Conservation (phyloP, 2,329 filamentous ascomycete species). For the Akanthomyces lecanii region DNA sequence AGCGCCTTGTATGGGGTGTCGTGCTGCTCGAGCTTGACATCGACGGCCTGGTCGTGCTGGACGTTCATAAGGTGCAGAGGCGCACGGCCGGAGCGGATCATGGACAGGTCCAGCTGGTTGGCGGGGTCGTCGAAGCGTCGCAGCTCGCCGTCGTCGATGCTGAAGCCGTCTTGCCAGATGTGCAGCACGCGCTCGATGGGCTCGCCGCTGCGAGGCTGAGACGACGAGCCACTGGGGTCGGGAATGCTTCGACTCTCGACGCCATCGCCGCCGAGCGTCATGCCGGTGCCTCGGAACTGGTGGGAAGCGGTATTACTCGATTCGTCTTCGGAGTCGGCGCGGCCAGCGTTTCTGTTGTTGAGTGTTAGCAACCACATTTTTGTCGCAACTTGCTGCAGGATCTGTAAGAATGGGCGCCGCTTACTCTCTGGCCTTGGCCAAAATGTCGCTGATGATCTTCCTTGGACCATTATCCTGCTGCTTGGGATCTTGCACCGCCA, state of each 20-base stretch:
- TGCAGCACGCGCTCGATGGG: slow-evolving; percentile 67
- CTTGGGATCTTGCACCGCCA: slow-evolving; percentile 62
- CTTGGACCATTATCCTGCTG: slow-evolving; percentile 45
- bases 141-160: slow-evolving; percentile 75
- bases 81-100: slow-evolving; percentile 73
- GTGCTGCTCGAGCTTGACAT: slow-evolving; percentile 74
- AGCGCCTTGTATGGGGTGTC: slow-evolving; percentile 65
- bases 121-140: slow-evolving; percentile 74
- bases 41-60: slow-evolving; percentile 67
- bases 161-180: slow-evolving; percentile 81
- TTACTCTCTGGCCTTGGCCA: slow-evolving; percentile 61
- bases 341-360: slow-evolving; percentile 52
- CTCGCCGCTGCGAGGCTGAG: slow-evolving; percentile 31
- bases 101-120: slow-evolving; percentile 65
- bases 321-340: slow-evolving; percentile 47
- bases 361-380: neutral
- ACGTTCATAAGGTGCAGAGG: slow-evolving; percentile 77
- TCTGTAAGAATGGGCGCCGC: slow-evolving; percentile 21
- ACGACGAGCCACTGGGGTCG: slow-evolving; percentile 45
- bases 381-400: neutral
- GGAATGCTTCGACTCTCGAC: slow-evolving; percentile 64
- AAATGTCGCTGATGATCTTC: slow-evolving; percentile 58
- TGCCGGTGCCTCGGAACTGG: slow-evolving; percentile 65
- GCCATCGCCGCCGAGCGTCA: slow-evolving; percentile 75
- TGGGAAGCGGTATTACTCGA: slow-evolving; percentile 47